A percentile compares a stretch with the other conserved stretches of the same genome.
Evolutionary conservation across 306 rosid genomes (phyloP).

Genomic region (Biancaea sappan): DNA sequence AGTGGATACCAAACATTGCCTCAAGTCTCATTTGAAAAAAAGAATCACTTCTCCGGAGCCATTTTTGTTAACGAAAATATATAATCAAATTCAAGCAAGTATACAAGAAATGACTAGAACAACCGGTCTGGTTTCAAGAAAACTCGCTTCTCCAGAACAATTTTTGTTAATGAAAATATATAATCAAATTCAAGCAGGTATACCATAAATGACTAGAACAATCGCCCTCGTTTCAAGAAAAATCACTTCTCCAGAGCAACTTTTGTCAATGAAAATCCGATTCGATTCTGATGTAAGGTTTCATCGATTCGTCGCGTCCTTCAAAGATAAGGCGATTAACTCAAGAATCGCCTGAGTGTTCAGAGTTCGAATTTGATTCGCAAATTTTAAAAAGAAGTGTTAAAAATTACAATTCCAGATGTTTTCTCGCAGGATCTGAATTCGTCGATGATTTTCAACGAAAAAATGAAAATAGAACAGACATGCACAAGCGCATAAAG

Average conservation of each 20-base stretch:
- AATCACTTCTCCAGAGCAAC: constrained; percentile 2
- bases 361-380: background rate
- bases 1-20: no score
- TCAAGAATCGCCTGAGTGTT: background rate
- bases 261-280: background rate
- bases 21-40: no score
- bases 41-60: no score
- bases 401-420: background rate
- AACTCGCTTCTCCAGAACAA: constrained; percentile 2
- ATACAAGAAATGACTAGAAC: background rate
- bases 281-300: background rate
- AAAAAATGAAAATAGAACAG: background rate
- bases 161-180: no score
- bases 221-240: background rate
- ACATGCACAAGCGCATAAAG: background rate
- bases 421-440: background rate
- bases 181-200: background rate
- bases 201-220: background rate
- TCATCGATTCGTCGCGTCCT: background rate
- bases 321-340: background rate
- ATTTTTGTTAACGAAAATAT: no score
- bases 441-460: background rate
- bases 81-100: background rate
- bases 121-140: background rate
- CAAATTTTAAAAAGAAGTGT: no score